Percentiles rank a stretch among this genome's conserved stretches.
Evolutionary conservation across 2,329 filamentous ascomycete genomes (phyloP).

Genomic region (Claviceps arundinis): DNA sequence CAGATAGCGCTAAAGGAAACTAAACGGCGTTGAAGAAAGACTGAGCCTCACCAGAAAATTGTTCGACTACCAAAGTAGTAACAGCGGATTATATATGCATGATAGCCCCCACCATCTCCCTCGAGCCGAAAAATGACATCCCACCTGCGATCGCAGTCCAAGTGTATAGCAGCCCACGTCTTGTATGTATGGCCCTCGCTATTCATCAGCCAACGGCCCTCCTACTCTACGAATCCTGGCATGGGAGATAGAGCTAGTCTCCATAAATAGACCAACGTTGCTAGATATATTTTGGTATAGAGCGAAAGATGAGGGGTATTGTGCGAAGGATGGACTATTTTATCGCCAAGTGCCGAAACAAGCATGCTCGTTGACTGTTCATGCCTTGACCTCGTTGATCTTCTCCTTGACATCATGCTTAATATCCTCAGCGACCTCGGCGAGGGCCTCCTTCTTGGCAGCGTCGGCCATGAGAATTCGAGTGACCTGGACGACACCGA

Average conservation of each 20-base stretch:
- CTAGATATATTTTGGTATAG: too few relatives aligned
- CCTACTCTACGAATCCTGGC: too few relatives aligned
- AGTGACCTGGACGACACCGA: conserved; percentile 68
- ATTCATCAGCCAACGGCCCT: too few relatives aligned
- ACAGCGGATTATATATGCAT: neutral
- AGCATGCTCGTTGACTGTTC: neutral
- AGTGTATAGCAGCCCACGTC: neutral
- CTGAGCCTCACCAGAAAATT: too few relatives aligned
- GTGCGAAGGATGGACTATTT: neutral
- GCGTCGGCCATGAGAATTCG: conserved; percentile 60
- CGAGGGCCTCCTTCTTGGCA: conserved; percentile 39
- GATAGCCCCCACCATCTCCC: neutral
- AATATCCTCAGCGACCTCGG: conserved; percentile 23
- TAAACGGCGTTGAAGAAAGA: too few relatives aligned
- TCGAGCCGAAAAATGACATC: neutral
- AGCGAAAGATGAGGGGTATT: too few relatives aligned
- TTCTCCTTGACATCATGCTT: conserved; percentile 26
- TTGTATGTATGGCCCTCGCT: too few relatives aligned
- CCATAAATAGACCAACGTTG: too few relatives aligned
- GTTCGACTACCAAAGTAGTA: neutral
- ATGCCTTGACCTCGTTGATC: conserved; percentile 11
- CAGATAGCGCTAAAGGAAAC: too few relatives aligned
- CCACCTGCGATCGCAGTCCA: neutral
- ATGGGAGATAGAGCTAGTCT: too few relatives aligned
- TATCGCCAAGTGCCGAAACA: neutral